Conservation (phyloP, 352 stramenopile species). For the Thalassiosira ordinaria region DNA sequence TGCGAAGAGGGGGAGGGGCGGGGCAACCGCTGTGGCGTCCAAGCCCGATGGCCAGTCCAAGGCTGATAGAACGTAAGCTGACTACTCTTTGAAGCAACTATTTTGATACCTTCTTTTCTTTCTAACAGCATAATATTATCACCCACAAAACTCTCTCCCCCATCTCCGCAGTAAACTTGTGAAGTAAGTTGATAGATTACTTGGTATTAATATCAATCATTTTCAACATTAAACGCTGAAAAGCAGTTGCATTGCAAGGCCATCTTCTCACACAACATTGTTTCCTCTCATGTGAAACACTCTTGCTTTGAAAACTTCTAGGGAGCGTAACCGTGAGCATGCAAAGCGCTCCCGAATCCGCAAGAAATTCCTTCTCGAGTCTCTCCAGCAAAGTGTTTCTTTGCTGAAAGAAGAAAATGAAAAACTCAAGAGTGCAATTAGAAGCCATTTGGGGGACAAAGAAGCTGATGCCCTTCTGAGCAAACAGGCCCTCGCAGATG, state of each 20-base stretch:
- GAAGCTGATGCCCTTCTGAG: constrained; percentile 79
- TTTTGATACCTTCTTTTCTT: too few species aligned
- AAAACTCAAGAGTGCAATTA: constrained; percentile 86
- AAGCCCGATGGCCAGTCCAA: constrained; percentile 79
- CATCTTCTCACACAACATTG: too few species aligned
- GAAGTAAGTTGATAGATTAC: constrained; percentile 50
- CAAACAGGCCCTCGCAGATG: constrained; percentile 51
- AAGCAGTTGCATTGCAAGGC: too few species aligned
- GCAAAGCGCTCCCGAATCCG: constrained; percentile 88
- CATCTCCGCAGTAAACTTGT: constrained; percentile 38
- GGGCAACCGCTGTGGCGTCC: background rate
- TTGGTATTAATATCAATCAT: too few species aligned
- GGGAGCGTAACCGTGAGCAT: constrained; percentile 90
- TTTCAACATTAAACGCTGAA: too few species aligned
- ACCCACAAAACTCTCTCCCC: too few species aligned
- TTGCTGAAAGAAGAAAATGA: constrained; percentile 89
- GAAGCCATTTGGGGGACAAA: constrained; percentile 74
- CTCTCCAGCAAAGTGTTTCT: constrained; percentile 87
- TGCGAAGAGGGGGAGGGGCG: constrained; percentile 23
- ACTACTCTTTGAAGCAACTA: too few species aligned
- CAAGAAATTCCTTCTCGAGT: constrained; percentile 91
- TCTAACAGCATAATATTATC: too few species aligned
- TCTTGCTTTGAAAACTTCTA: constrained; percentile 22
- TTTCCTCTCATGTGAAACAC: background rate
- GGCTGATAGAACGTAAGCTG: constrained; percentile 62